Conservation (phyloP, 75 land plant species). For the Sequoiadendron giganteum region DNA sequence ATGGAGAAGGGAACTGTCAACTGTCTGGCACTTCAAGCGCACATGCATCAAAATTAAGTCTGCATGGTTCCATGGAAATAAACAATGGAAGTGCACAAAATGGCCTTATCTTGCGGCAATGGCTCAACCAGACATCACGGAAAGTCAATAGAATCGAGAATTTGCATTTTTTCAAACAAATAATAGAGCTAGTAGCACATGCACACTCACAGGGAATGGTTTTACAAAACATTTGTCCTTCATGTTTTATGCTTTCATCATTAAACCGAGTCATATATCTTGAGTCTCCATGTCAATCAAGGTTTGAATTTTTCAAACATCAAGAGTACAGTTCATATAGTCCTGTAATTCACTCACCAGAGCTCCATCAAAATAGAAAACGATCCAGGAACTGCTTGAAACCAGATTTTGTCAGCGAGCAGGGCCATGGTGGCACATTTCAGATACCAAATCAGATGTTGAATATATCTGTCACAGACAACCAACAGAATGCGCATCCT, state of each 20-base stretch:
- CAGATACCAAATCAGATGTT: not conserved
- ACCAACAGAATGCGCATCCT: not conserved
- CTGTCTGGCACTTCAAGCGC: not conserved
- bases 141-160: conserved; percentile 37
- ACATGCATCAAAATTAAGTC: conserved; percentile 11
- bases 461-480: not conserved
- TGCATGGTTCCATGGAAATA: not conserved
- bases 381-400: not conserved
- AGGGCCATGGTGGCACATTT: not conserved
- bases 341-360: not conserved
- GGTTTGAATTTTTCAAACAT: not conserved
- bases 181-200: conserved; percentile 44
- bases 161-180: conserved; percentile 54
- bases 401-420: not conserved
- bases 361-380: conserved; percentile 3
- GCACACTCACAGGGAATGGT: conserved; percentile 48
- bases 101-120: conserved; percentile 46
- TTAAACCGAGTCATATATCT: conserved; percentile 43
- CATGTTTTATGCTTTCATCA: conserved; percentile 45
- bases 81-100: conserved; percentile 5
- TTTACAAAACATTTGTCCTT: conserved; percentile 49
- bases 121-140: conserved; percentile 28
- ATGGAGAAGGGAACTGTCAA: conserved; percentile 11
- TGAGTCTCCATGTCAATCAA: conserved; percentile 29
- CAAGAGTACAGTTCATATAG: not conserved